These are phyloP conservation scores for Microascus cirrosus DNA, from an alignment of 2,329 filamentous ascomycete genomes.

Conservation along the genomic window DNA sequence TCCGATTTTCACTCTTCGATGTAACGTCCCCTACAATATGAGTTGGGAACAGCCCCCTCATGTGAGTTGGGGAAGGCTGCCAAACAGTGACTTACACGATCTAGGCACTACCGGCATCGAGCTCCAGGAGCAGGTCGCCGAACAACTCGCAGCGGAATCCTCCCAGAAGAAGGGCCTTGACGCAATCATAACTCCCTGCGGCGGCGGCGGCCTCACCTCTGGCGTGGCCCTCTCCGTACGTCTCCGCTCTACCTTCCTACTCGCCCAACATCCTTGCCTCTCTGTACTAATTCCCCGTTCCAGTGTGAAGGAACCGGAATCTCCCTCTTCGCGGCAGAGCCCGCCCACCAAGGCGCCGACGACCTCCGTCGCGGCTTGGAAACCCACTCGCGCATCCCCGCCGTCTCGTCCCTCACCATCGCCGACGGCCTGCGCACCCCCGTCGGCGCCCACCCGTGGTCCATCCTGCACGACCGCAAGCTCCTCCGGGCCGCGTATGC, in stretches of 20 bases:
- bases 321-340: constrained; percentile 78
- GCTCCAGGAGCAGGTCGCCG: constrained; percentile 59
- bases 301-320: constrained; percentile 62
- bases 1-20: not conserved
- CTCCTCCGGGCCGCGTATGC: constrained; percentile 61
- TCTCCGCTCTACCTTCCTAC: not conserved
- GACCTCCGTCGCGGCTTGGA: constrained; percentile 65
- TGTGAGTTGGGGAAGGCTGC: not conserved
- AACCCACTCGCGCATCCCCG: constrained; percentile 46
- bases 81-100: not conserved
- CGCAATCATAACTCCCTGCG: constrained; percentile 71
- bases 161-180: constrained; percentile 33
- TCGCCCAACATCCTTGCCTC: not conserved
- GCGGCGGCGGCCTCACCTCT: constrained; percentile 79
- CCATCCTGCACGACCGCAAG: constrained; percentile 57
- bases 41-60: not conserved
- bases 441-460: constrained; percentile 66
- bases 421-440: constrained; percentile 84
- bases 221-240: constrained; percentile 57
- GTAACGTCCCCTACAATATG: not conserved
- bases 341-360: constrained; percentile 70
- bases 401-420: constrained; percentile 67
- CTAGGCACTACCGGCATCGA: constrained; percentile 48
- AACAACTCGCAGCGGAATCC: constrained; percentile 12
- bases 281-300: no score